phyloP scores from a whole-genome alignment of 2,329 filamentous ascomycete species.

The Tolypocladium endophyticum region DNA sequence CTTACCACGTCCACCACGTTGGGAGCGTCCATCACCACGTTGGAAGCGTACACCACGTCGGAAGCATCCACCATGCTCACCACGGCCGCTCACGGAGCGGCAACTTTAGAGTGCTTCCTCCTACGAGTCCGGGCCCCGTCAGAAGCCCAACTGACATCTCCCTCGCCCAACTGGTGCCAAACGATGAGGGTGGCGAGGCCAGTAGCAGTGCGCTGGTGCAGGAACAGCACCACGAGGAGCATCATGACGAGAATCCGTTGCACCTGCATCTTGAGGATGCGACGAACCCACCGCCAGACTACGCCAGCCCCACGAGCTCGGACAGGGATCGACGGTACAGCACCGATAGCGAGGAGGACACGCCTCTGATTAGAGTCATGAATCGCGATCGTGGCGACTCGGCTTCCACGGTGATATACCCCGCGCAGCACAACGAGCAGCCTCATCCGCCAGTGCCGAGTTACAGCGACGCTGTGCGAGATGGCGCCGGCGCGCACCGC shows the following conservation, averaged over 20 bases:
- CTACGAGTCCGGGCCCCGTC: constrained; percentile 79
- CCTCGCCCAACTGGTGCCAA: constrained; percentile 69
- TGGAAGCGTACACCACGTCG: constrained; percentile 23
- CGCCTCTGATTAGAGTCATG: constrained; percentile 39
- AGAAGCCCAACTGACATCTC: constrained; percentile 94
- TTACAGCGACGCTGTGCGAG: constrained; percentile 64
- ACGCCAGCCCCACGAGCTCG: constrained; percentile 55
- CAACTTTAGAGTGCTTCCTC: constrained; percentile 63
- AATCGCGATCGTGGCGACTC: constrained; percentile 42
- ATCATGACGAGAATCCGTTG: constrained; percentile 25
- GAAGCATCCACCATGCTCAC: constrained; percentile 42
- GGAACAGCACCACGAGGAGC: constrained; percentile 10
- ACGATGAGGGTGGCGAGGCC: constrained; percentile 59
- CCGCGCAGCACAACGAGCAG: constrained; percentile 4
- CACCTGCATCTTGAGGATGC: constrained; percentile 39
- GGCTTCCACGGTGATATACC: constrained; percentile 14
- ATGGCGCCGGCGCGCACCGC: constrained; percentile 27
- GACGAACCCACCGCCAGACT: constrained; percentile 58
- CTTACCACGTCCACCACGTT: constrained; percentile 21
- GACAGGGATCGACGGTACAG: constrained; percentile 46
- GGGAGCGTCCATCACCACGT: no score
- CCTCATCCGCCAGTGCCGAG: constrained; percentile 62
- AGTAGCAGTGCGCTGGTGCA: constrained; percentile 15
- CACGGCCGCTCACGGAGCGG: constrained; percentile 69
- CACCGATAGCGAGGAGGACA: constrained; percentile 46